phyloP scores from a whole-genome alignment of 2,329 filamentous ascomycete genomes.

The Phialophora expanda region DNA sequence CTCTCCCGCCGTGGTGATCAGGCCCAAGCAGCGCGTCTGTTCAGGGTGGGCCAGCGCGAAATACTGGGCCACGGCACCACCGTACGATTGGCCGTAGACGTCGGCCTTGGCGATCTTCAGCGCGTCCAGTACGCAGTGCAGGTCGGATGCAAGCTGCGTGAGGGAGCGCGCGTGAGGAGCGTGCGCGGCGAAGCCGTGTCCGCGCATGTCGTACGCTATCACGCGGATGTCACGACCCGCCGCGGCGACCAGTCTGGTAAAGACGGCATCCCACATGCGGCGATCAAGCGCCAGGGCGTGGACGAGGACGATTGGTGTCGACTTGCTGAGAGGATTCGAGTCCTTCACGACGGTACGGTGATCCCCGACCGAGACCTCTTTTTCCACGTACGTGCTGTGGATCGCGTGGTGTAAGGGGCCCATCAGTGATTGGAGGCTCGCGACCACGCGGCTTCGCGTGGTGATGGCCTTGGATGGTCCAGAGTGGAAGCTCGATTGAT shows the following conservation, averaged over 20 bases:
- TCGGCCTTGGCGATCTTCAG: conserved; percentile 18
- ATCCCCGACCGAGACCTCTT: conserved; percentile 4
- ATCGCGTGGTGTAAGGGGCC: conserved; percentile 6
- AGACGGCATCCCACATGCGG: conserved; percentile 25
- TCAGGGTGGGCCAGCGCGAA: conserved; percentile 19
- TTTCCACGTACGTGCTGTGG: conserved; percentile 8
- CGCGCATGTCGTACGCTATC: conserved; percentile 24
- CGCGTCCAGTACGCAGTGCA: conserved; percentile 9
- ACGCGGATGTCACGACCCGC: conserved; percentile 2
- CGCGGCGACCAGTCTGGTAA: conserved; percentile 4
- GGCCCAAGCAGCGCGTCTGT: conserved; percentile 9
- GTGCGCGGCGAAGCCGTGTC: conserved; percentile 17
- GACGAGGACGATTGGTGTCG: conserved; percentile 20
- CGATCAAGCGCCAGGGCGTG: conserved; percentile 22
- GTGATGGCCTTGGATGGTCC: conserved; percentile 8
- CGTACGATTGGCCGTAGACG: conserved; percentile 25
- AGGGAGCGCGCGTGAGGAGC: conserved; percentile 12
- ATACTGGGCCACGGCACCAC: conserved; percentile 23
- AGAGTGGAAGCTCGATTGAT: conserved; percentile 8
- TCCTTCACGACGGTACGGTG: conserved; percentile 20
- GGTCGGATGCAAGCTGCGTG: conserved; percentile 14
- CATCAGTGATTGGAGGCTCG: conserved; percentile 4
- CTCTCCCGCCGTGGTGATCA: conserved; percentile 22
- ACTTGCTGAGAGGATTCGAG: conserved; percentile 4
- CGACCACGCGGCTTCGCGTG: conserved; percentile 5